Conservation (phyloP, 2,329 filamentous ascomycete species). For the Cucurbitaria berberidis region DNA sequence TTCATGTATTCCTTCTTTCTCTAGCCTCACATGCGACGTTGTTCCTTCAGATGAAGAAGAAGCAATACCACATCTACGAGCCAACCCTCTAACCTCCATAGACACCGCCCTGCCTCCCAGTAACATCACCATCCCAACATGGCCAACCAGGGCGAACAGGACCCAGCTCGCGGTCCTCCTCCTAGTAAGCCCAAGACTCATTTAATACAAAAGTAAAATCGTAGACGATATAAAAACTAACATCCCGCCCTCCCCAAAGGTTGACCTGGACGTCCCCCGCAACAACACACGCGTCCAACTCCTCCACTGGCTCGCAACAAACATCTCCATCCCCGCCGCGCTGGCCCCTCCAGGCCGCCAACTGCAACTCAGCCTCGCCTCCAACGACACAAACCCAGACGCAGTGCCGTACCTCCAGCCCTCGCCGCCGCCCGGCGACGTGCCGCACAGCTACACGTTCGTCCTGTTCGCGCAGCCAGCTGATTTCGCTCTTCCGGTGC, state of each 20-base stretch:
- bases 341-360: too few relatives aligned
- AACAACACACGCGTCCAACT: slow-evolving; percentile 36
- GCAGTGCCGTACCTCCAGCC: slow-evolving; percentile 34
- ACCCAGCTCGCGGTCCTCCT: slow-evolving; percentile 27
- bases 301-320: slow-evolving; percentile 42
- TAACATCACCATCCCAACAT: slow-evolving; percentile 27
- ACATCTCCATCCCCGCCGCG: slow-evolving; percentile 24
- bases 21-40: too few relatives aligned
- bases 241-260: background rate
- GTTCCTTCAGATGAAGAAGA: too few relatives aligned
- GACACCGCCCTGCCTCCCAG: slow-evolving; percentile 36
- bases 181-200: slow-evolving; percentile 19
- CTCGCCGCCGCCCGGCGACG: slow-evolving; percentile 37
- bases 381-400: slow-evolving; percentile 17
- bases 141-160: slow-evolving; percentile 3
- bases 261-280: slow-evolving; percentile 42
- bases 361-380: slow-evolving; percentile 3
- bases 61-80: too few relatives aligned
- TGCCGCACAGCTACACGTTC: slow-evolving; percentile 38
- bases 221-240: too few relatives aligned
- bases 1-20: background rate
- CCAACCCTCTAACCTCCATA: too few relatives aligned
- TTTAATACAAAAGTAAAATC: too few relatives aligned
- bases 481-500: slow-evolving; percentile 32
- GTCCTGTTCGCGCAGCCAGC: slow-evolving; percentile 36